phyloP scores from a whole-genome alignment of 495 filamentous ascomycete species.

The Choiromyces venosus region DNA sequence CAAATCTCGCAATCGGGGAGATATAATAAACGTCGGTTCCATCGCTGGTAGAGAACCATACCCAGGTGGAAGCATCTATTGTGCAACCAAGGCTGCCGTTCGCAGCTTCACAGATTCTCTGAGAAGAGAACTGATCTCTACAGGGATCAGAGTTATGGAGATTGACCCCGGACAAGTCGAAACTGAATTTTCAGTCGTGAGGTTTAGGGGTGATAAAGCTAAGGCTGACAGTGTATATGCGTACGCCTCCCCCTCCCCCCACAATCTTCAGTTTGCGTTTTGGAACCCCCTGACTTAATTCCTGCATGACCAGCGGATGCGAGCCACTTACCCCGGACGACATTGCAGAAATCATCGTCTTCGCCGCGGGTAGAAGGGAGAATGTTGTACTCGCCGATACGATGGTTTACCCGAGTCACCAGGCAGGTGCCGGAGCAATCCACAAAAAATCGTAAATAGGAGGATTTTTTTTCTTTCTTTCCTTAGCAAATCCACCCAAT shows the following conservation, averaged over 20 bases:
- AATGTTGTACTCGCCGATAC: slow-evolving; percentile 95
- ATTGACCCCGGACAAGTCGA: slow-evolving; percentile 96
- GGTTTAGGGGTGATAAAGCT: slow-evolving; percentile 84
- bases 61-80: slow-evolving; percentile 88
- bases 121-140: slow-evolving; percentile 80
- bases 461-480: neutral
- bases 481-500: neutral
- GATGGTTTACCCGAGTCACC: slow-evolving; percentile 84
- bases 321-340: slow-evolving; percentile 94
- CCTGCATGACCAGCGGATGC: slow-evolving; percentile 53
- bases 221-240: slow-evolving; percentile 96
- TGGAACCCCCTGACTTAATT: slow-evolving; percentile 1
- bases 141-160: slow-evolving; percentile 82
- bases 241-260: slow-evolving; percentile 50
- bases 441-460: slow-evolving; percentile 22
- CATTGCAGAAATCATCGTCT: slow-evolving; percentile 91
- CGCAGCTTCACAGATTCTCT: slow-evolving; percentile 83
- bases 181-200: slow-evolving; percentile 92
- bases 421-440: slow-evolving; percentile 54
- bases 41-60: slow-evolving; percentile 92
- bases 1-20: slow-evolving; percentile 74
- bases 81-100: slow-evolving; percentile 90
- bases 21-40: slow-evolving; percentile 95
- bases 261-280: neutral
- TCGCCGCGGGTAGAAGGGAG: slow-evolving; percentile 78